Percentiles rank a stretch among this genome's conserved stretches.
Evolutionary conservation across 257 asterid genomes (phyloP).

Genomic region (Solanum sitiens): DNA sequence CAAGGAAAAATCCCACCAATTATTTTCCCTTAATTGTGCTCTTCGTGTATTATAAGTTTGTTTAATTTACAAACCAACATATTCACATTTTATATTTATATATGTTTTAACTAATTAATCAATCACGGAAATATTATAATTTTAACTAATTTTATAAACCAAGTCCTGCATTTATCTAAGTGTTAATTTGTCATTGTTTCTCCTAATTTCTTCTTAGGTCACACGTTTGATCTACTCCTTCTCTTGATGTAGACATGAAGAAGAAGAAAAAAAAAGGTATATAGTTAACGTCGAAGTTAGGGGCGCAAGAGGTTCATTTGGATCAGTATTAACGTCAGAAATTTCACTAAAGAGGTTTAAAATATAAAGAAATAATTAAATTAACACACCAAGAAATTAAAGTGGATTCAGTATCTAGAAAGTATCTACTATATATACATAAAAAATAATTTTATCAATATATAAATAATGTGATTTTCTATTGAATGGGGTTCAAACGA

Average conservation of each 20-base stretch:
- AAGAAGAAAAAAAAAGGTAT: neutral
- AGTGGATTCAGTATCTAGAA: too few relatives aligned
- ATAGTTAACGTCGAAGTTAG: neutral
- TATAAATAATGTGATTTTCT: too few relatives aligned
- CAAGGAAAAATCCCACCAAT: neutral
- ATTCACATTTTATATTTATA: neutral
- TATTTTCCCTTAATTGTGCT: neutral
- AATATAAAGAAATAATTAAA: neutral
- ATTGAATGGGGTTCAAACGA: too few relatives aligned
- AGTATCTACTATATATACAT: too few relatives aligned
- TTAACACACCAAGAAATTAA: too few relatives aligned
- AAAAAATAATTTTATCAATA: too few relatives aligned
- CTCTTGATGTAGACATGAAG: neutral
- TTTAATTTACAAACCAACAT: neutral
- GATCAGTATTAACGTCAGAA: rapidly evolving
- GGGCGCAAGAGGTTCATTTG: neutral
- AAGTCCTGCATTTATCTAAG: neutral
- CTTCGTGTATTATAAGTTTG: neutral
- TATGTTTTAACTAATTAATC: neutral
- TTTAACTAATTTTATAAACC: neutral
- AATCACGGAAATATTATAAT: neutral
- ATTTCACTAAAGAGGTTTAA: neutral
- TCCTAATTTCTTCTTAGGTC: constrained; percentile 15
- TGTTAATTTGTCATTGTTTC: constrained; percentile 18
- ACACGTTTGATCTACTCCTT: constrained; percentile 4